These are phyloP conservation scores for Tylopilus subfusipes DNA, from an alignment of 768 basidiomycete genomes.

Conservation along the genomic window DNA sequence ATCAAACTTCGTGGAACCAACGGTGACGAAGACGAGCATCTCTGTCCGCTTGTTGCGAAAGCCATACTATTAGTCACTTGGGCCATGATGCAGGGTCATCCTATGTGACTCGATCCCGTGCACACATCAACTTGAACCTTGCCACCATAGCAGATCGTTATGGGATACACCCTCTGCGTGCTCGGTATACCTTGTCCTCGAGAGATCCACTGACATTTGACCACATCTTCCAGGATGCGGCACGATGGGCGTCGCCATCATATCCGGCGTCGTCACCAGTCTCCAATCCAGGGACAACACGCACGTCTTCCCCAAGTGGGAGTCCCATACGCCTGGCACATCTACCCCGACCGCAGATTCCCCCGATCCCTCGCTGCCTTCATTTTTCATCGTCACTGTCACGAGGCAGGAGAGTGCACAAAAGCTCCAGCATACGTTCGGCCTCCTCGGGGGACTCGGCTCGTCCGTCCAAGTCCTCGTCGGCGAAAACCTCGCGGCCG, in stretches of 20 bases:
- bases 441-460: conserved; percentile 54
- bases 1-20: conserved; percentile 89
- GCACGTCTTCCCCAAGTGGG: conserved; percentile 50
- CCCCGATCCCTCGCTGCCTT: conserved; percentile 69
- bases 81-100: background rate
- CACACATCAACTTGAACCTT: background rate
- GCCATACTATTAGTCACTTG: background rate
- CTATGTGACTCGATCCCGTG: conserved; percentile 8
- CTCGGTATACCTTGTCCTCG: conserved; percentile 48
- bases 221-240: conserved; percentile 71
- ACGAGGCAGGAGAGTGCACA: conserved; percentile 69
- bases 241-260: conserved; percentile 95
- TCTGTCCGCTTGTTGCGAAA: background rate
- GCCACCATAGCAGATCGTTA: conserved; percentile 26
- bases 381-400: conserved; percentile 85
- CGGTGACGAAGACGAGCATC: conserved; percentile 66
- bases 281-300: conserved; percentile 50
- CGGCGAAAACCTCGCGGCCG: conserved; percentile 70
- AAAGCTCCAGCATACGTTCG: conserved; percentile 63
- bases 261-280: conserved; percentile 87
- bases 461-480: conserved; percentile 65
- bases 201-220: conserved; percentile 12
- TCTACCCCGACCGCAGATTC: conserved; percentile 56
- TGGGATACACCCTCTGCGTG: conserved; percentile 93
- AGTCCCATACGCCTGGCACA: conserved; percentile 69